Conservation (phyloP, 1,284 basidiomycete genomes). For the Gomphus sp. region DNA sequence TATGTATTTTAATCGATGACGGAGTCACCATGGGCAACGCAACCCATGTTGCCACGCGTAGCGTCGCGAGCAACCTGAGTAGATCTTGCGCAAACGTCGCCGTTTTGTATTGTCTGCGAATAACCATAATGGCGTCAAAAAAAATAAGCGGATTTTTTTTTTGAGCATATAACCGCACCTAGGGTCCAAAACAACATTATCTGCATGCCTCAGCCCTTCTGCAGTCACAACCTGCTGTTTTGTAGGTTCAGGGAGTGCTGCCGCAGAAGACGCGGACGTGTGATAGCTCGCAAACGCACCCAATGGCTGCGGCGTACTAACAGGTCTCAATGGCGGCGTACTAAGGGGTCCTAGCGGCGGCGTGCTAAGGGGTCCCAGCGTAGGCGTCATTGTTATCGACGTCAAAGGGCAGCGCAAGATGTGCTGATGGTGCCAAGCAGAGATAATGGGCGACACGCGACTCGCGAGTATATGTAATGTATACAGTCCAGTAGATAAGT, state of each 20-base stretch:
- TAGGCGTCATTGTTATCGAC: background rate
- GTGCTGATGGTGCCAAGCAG: background rate
- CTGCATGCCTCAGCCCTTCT: constrained; percentile 58
- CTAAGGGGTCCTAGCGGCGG: too few species aligned
- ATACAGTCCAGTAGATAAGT: too few species aligned
- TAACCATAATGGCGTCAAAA: background rate
- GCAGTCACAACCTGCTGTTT: constrained; percentile 36
- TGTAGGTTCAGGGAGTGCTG: background rate
- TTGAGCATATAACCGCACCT: constrained; percentile 42
- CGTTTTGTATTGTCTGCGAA: constrained; percentile 56
- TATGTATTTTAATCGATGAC: constrained; percentile 54
- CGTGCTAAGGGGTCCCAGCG: background rate
- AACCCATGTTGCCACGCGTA: constrained; percentile 53
- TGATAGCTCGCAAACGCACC: background rate
- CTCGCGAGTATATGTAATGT: background rate
- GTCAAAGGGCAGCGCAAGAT: background rate
- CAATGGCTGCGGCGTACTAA: background rate
- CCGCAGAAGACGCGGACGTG: background rate
- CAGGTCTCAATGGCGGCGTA: background rate
- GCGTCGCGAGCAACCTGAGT: constrained; percentile 41
- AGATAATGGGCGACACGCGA: background rate
- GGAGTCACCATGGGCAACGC: constrained; percentile 23
- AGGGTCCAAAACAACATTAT: constrained; percentile 48
- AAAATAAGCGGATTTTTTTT: background rate
- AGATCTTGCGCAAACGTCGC: constrained; percentile 48